These are phyloP conservation scores for Nannochloropsis gaditana DNA, from an alignment of 108 stramenopile species.

Conservation along the genomic window DNA sequence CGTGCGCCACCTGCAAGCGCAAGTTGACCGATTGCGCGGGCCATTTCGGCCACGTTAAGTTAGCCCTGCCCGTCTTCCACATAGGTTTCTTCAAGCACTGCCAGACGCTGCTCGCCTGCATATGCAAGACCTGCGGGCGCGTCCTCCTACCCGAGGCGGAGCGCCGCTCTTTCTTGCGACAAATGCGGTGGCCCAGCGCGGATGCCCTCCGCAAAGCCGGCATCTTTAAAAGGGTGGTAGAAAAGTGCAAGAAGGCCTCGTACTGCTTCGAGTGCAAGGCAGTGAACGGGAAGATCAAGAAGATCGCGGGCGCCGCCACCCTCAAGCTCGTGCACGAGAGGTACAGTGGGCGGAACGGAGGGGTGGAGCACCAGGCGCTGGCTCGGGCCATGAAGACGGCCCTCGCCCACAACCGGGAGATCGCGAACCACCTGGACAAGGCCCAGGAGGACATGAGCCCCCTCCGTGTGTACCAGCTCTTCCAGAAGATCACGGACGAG, in stretches of 20 bases:
- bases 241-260: conserved; percentile 79
- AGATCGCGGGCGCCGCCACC: conserved; percentile 80
- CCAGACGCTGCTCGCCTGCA: conserved; percentile 77
- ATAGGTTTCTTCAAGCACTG: conserved; percentile 94
- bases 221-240: conserved; percentile 74
- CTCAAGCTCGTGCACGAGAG: conserved; percentile 88
- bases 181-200: conserved; percentile 70
- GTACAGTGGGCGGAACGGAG: conserved; percentile 65
- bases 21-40: conserved; percentile 91
- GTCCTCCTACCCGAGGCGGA: conserved; percentile 72
- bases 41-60: conserved; percentile 86
- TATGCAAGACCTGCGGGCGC: conserved; percentile 92
- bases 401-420: conserved; percentile 68
- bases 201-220: conserved; percentile 69
- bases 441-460: conserved; percentile 49
- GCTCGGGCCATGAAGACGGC: conserved; percentile 58
- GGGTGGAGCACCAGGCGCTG: conserved; percentile 66
- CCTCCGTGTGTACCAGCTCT: conserved; percentile 63
- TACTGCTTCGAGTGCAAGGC: conserved; percentile 79
- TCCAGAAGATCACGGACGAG: conserved; percentile 78
- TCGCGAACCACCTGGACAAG: conserved; percentile 63
- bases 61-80: conserved; percentile 94
- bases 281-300: conserved; percentile 87
- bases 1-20: conserved; percentile 83
- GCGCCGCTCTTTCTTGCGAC: conserved; percentile 53